phyloP scores from a whole-genome alignment of 306 rosid genomes.

The Bauhinia variegata region DNA sequence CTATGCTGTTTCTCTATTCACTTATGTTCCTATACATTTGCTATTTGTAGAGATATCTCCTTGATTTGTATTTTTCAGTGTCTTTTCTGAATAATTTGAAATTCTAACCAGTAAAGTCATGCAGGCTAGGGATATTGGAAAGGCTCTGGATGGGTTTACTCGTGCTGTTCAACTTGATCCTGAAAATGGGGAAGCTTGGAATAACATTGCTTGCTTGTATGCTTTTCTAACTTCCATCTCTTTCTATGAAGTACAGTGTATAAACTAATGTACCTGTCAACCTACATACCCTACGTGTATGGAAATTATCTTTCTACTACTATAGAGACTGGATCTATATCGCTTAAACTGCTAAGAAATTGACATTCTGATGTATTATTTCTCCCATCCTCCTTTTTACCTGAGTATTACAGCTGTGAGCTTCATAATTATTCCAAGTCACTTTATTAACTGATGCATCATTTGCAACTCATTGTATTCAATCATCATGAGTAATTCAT shows the following conservation, averaged over 20 bases:
- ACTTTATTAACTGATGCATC: neutral
- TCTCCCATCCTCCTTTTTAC: slow-evolving; percentile 25
- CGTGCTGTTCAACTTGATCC: slow-evolving; percentile 98
- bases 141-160: slow-evolving; percentile 94
- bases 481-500: slow-evolving; percentile 9
- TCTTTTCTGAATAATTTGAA: slow-evolving; percentile 18
- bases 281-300: neutral
- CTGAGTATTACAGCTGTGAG: slow-evolving; percentile 14
- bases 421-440: neutral
- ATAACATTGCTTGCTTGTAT: slow-evolving; percentile 96
- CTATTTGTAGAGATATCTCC: slow-evolving; percentile 11
- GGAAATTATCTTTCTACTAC: slow-evolving; percentile 7
- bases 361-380: slow-evolving; percentile 23
- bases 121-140: slow-evolving; percentile 89
- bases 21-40: slow-evolving; percentile 24
- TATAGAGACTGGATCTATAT: slow-evolving; percentile 13
- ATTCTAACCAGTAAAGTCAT: slow-evolving; percentile 36
- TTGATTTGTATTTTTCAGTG: slow-evolving; percentile 15
- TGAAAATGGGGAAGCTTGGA: slow-evolving; percentile 99
- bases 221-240: slow-evolving; percentile 41
- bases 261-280: slow-evolving; percentile 11
- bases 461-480: slow-evolving; percentile 8
- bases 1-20: slow-evolving; percentile 17
- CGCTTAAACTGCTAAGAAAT: slow-evolving; percentile 7
- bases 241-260: neutral